These are phyloP conservation scores for Fragilaria radians DNA, from an alignment of 108 stramenopile species.

Conservation along the genomic window DNA sequence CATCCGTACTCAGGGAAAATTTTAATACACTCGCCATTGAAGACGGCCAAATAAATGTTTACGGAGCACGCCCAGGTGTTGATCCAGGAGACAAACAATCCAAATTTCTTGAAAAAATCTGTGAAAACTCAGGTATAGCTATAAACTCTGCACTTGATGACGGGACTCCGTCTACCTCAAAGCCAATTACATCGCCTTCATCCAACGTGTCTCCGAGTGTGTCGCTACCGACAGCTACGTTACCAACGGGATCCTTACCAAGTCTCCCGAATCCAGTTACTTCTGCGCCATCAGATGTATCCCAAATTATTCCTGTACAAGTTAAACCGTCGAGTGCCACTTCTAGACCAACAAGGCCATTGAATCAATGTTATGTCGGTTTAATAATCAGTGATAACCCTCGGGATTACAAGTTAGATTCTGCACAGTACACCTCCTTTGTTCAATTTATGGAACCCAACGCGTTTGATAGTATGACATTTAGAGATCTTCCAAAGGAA, in stretches of 20 bases:
- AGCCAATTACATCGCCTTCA: background rate
- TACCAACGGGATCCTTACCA: no score
- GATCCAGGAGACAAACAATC: constrained; percentile 5
- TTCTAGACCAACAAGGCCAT: background rate
- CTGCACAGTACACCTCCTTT: constrained; percentile 26
- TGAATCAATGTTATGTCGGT: background rate
- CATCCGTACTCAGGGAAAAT: constrained; percentile 16
- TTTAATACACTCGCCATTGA: constrained; percentile 18
- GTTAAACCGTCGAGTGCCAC: background rate
- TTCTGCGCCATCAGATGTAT: no score
- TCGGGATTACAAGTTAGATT: constrained; percentile 17
- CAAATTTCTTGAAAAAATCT: constrained; percentile 1
- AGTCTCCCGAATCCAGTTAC: no score
- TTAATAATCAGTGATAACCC: constrained; percentile 15
- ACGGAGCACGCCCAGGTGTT: constrained; percentile 23
- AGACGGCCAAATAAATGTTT: constrained; percentile 18
- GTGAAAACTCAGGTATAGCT: constrained; percentile 5
- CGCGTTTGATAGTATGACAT: constrained; percentile 11
- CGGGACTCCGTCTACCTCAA: background rate
- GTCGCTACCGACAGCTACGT: background rate
- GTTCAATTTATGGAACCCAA: constrained; percentile 18
- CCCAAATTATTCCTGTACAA: no score
- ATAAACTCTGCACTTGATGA: background rate
- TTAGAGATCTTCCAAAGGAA: constrained; percentile 10
- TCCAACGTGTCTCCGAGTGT: background rate